These are phyloP conservation scores for Xylariaceae sp. DNA, from an alignment of 2,329 filamentous ascomycete genomes.

Conservation along the genomic window DNA sequence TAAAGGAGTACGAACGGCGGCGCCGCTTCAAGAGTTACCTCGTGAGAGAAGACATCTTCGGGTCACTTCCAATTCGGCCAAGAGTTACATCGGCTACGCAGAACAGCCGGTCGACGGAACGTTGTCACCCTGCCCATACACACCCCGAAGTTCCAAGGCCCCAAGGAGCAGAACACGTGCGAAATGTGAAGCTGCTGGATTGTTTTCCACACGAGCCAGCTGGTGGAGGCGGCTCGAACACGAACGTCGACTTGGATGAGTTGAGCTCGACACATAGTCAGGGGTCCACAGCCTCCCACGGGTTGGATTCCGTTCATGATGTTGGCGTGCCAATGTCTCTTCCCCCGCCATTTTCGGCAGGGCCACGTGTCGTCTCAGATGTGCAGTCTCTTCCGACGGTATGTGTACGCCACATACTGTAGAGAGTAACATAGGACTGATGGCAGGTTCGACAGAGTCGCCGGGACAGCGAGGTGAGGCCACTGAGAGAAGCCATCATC, in stretches of 20 bases:
- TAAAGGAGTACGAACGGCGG: slow-evolving; percentile 35
- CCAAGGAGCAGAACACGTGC: slow-evolving; percentile 9
- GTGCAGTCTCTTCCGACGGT: slow-evolving; percentile 27
- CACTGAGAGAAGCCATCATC: slow-evolving; percentile 6
- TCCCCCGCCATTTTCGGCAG: slow-evolving; percentile 27
- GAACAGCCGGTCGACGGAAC: slow-evolving; percentile 12
- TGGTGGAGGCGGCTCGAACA: slow-evolving; percentile 12
- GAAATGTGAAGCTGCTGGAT: slow-evolving; percentile 14
- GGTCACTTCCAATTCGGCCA: slow-evolving; percentile 16
- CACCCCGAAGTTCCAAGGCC: slow-evolving; percentile 1
- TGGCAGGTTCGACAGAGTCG: slow-evolving; percentile 12
- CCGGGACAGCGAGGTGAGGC: slow-evolving; percentile 5
- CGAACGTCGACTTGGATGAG: slow-evolving; percentile 12
- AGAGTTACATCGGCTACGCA: slow-evolving; percentile 7
- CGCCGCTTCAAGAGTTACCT: slow-evolving; percentile 32
- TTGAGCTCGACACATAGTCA: slow-evolving; percentile 19
- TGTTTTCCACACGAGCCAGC: slow-evolving; percentile 17
- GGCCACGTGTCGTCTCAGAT: slow-evolving; percentile 25
- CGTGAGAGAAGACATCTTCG: slow-evolving; percentile 22
- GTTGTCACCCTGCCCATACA: slow-evolving; percentile 8
- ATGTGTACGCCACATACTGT: slow-evolving; percentile 6
- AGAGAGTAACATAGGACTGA: slow-evolving; percentile 2
- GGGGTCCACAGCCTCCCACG: slow-evolving; percentile 15
- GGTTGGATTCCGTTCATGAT: slow-evolving; percentile 10
- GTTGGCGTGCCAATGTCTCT: slow-evolving; percentile 19